Evolutionary conservation across 192 early-diverging fungal genomes (phyloP).

Genomic region (Coemansia sp.): DNA sequence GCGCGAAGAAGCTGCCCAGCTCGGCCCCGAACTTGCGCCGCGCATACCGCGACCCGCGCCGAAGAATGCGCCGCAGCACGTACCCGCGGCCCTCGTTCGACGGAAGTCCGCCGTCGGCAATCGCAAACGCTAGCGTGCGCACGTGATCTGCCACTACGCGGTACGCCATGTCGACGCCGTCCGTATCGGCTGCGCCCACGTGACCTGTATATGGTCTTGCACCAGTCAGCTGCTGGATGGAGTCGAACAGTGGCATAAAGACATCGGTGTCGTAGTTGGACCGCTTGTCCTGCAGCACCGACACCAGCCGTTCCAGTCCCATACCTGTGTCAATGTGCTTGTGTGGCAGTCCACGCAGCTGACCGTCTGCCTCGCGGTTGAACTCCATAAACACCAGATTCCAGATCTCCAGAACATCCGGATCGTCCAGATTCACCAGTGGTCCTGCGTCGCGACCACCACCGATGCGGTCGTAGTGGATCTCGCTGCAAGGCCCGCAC

Average conservation of each 20-base stretch:
- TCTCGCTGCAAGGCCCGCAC: conserved; percentile 97
- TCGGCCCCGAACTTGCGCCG: conserved; percentile 86
- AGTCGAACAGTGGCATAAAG: conserved; percentile 76
- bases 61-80: conserved; percentile 92
- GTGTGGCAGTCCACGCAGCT: conserved; percentile 82
- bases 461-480: conserved; percentile 97
- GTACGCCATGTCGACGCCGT: conserved; percentile 98
- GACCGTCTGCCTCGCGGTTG: conserved; percentile 91
- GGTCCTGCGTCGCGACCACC: conserved; percentile 75
- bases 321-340: conserved; percentile 98
- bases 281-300: conserved; percentile 86
- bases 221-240: conserved; percentile 84
- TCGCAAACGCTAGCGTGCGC: conserved; percentile 93
- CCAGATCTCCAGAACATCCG: conserved; percentile 98
- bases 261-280: conserved; percentile 99
- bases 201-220: conserved; percentile 81
- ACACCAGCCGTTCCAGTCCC: conserved; percentile 94
- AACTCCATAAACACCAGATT: conserved; percentile 99
- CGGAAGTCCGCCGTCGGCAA: conserved; percentile 93
- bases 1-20: conserved; percentile 91
- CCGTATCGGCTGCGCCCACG: conserved; percentile 83
- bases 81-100: conserved; percentile 98
- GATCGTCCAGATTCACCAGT: conserved; percentile 96
- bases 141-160: conserved; percentile 98
- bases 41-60: conserved; percentile 91